Percentiles rank a stretch among this genome's conserved stretches.
Conservation (phyloP, 208 protist species). For the Vickermania spadyakhi region DNA sequence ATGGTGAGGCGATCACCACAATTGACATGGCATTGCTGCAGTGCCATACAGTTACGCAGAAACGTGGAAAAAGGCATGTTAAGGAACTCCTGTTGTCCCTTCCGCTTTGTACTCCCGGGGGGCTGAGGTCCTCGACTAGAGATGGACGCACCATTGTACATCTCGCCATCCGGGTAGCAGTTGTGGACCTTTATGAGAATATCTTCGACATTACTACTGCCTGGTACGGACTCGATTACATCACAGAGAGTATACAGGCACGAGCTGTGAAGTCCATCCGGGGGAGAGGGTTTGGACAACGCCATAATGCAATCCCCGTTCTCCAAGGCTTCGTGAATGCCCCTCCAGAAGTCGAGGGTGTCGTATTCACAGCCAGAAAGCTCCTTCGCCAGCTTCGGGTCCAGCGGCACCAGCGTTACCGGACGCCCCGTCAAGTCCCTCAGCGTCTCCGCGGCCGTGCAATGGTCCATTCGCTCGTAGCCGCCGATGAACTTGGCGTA, state of each 20-base stretch:
- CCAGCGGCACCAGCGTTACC: slow-evolving; percentile 22
- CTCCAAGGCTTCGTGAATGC: slow-evolving; percentile 7
- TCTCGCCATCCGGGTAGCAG: slow-evolving; percentile 14
- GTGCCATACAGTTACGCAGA: slow-evolving; percentile 18
- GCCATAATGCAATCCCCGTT: slow-evolving; percentile 16
- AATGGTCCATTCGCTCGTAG: slow-evolving; percentile 27
- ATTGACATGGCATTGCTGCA: slow-evolving; percentile 29
- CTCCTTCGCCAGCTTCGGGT: slow-evolving; percentile 19
- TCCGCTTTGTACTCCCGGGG: not conserved
- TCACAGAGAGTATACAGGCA: slow-evolving; percentile 19
- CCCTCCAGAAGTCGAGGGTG: slow-evolving; percentile 12
- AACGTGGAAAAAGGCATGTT: slow-evolving; percentile 16
- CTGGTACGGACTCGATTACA: slow-evolving; percentile 13
- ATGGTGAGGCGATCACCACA: slow-evolving; percentile 22
- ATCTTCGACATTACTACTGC: slow-evolving; percentile 12
- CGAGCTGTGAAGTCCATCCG: slow-evolving; percentile 17
- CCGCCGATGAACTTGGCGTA: slow-evolving; percentile 54
- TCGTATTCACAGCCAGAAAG: slow-evolving; percentile 18
- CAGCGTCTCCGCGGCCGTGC: slow-evolving; percentile 29
- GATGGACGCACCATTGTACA: slow-evolving; percentile 4
- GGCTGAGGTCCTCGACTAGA: slow-evolving; percentile 9
- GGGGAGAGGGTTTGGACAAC: slow-evolving; percentile 11
- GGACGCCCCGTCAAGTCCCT: slow-evolving; percentile 43
- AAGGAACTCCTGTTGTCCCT: slow-evolving; percentile 9
- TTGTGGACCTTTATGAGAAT: slow-evolving; percentile 25